phyloP scores from a whole-genome alignment of 129 eudicot species.

The Apium graveolens region DNA sequence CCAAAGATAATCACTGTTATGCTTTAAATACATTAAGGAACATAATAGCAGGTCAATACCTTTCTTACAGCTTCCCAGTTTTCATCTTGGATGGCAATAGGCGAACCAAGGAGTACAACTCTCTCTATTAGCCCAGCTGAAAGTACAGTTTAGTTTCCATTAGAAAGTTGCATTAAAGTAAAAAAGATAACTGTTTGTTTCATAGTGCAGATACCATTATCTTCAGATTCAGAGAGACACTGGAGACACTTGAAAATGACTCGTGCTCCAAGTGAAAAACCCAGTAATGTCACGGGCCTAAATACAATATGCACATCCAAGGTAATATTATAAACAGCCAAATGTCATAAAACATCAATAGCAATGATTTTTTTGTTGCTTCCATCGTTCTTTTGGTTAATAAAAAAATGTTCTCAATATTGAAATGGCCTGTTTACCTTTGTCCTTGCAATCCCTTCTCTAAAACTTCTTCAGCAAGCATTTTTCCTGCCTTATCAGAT shows the following conservation, averaged over 20 bases:
- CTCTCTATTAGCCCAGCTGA: constrained; percentile 89
- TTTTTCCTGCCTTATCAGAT: constrained; percentile 97
- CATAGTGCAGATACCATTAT: constrained; percentile 35
- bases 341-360: not conserved
- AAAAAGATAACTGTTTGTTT: constrained; percentile 1
- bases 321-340: not conserved
- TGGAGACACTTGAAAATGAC: constrained; percentile 94
- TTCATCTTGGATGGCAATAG: constrained; percentile 75
- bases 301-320: constrained; percentile 18
- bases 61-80: constrained; percentile 90
- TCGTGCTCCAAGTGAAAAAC: constrained; percentile 97
- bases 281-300: constrained; percentile 97
- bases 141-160: constrained; percentile 14
- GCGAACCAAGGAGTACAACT: constrained; percentile 95
- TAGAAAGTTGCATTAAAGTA: not conserved
- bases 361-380: not conserved
- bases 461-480: constrained; percentile 93
- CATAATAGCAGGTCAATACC: constrained; percentile 27
- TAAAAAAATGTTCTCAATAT: not conserved
- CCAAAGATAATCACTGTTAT: not conserved
- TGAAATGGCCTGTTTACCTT: constrained; percentile 35
- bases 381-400: not conserved
- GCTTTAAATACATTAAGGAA: not conserved
- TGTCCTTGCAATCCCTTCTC: constrained; percentile 89
- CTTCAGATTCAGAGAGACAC: constrained; percentile 55